These are phyloP conservation scores for Albugo candida DNA, from an alignment of 352 stramenopile genomes.

Conservation along the genomic window DNA sequence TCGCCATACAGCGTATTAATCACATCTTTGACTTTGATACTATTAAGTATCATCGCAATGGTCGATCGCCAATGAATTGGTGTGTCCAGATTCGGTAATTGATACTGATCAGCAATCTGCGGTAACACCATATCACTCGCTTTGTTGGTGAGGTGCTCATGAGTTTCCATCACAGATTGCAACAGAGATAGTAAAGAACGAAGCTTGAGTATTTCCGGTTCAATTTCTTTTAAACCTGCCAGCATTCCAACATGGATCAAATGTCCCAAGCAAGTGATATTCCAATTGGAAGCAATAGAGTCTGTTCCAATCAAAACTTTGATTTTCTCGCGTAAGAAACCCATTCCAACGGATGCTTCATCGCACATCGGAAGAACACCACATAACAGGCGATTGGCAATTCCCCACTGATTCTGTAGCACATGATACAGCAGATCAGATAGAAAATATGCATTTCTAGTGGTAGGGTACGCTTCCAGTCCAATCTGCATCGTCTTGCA, in stretches of 20 bases:
- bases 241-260: conserved; percentile 47
- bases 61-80: conserved; percentile 50
- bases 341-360: conserved; percentile 47
- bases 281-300: conserved; percentile 50
- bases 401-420: conserved; percentile 56
- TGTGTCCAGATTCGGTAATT: conserved; percentile 40
- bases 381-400: conserved; percentile 48
- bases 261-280: conserved; percentile 50
- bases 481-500: conserved; percentile 65
- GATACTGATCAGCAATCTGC: conserved; percentile 24
- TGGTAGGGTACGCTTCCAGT: conserved; percentile 38
- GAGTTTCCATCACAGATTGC: conserved; percentile 44
- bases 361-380: conserved; percentile 39
- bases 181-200: conserved; percentile 47
- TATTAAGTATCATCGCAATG: conserved; percentile 56
- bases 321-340: conserved; percentile 58
- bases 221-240: conserved; percentile 48
- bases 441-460: conserved; percentile 61
- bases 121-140: conserved; percentile 40
- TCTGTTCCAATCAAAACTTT: conserved; percentile 60
- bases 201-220: conserved; percentile 51
- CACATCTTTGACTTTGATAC: conserved; percentile 49
- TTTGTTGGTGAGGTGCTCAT: conserved; percentile 50
- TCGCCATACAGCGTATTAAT: conserved; percentile 53
- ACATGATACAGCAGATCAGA: conserved; percentile 64